Conservation (phyloP, 164 flowering plant species). For the Nymphaea thermarum region DNA sequence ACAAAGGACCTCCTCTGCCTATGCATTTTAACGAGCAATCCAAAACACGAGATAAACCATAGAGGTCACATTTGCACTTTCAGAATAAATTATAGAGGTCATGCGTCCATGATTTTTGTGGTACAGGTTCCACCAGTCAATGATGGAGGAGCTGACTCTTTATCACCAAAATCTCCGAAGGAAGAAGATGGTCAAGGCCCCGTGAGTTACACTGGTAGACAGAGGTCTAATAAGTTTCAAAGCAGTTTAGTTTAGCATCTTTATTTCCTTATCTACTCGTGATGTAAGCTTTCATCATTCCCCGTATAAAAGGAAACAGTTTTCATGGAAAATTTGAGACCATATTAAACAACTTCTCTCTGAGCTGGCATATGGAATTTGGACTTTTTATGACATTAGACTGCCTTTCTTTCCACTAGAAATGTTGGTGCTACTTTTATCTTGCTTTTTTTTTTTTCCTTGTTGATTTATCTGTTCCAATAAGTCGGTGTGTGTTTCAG, state of each 20-base stretch:
- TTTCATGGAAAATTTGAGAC: background rate
- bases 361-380: no score
- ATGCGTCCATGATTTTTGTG: no score
- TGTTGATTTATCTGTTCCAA: background rate
- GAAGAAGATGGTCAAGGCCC: slow-evolving; percentile 23
- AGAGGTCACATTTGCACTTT: no score
- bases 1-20: no score
- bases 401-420: no score
- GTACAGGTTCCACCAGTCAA: slow-evolving; percentile 39
- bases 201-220: slow-evolving; percentile 13
- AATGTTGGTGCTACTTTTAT: no score
- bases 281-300: background rate
- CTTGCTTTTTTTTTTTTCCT: no score
- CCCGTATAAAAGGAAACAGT: background rate
- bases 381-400: no score
- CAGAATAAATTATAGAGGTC: no score
- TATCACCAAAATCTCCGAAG: slow-evolving; percentile 19
- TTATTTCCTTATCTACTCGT: background rate
- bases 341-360: no score
- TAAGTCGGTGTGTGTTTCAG: slow-evolving; percentile 15
- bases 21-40: no score
- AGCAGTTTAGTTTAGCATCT: background rate
- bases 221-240: slow-evolving; percentile 25
- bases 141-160: slow-evolving; percentile 27
- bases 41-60: no score